Evolutionary conservation across 192 early-diverging fungal species (phyloP).

Genomic region (Coemansia sp.): DNA sequence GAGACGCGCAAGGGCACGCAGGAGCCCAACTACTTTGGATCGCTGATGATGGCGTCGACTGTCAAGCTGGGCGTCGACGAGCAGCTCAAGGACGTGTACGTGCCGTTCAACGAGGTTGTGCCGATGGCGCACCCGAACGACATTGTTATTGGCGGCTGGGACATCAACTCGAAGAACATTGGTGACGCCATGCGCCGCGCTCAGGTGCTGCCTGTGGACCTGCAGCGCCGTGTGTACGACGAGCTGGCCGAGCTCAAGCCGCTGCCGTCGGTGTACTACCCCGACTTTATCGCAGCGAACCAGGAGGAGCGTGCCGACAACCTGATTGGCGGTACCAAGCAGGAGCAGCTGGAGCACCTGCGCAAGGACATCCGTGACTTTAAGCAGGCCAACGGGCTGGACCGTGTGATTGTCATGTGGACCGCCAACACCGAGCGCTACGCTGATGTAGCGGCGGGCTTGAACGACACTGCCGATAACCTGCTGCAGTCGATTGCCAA

Average conservation of each 20-base stretch:
- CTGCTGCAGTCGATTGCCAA: slow-evolving; percentile 76
- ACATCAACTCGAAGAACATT: slow-evolving; percentile 85
- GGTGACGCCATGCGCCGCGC: slow-evolving; percentile 93
- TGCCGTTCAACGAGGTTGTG: slow-evolving; percentile 90
- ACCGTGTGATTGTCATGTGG: slow-evolving; percentile 96
- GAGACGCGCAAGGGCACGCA: slow-evolving; percentile 91
- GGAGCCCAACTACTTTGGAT: slow-evolving; percentile 95
- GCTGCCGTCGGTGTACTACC: slow-evolving; percentile 96
- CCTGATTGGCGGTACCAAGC: slow-evolving; percentile 82
- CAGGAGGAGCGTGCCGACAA: slow-evolving; percentile 97
- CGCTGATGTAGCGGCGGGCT: slow-evolving; percentile 71
- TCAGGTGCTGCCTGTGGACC: slow-evolving; percentile 92
- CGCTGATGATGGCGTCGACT: slow-evolving; percentile 94
- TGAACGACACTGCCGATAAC: slow-evolving; percentile 97
- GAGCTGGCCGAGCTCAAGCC: slow-evolving; percentile 82
- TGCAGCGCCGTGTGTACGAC: slow-evolving; percentile 88
- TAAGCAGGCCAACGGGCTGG: slow-evolving; percentile 82
- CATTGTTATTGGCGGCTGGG: slow-evolving; percentile 97
- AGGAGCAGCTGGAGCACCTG: slow-evolving; percentile 89
- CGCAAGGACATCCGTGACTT: slow-evolving; percentile 95
- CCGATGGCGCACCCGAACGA: slow-evolving; percentile 98
- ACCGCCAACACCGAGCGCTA: slow-evolving; percentile 98
- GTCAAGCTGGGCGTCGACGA: slow-evolving; percentile 88
- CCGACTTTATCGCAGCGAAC: slow-evolving; percentile 99
- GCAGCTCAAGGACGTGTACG: slow-evolving; percentile 82